Percentiles rank a stretch among this genome's conserved stretches.
Evolutionary conservation across 148 eudicot genomes (phyloP).

Genomic region (Bassia scoparia): DNA sequence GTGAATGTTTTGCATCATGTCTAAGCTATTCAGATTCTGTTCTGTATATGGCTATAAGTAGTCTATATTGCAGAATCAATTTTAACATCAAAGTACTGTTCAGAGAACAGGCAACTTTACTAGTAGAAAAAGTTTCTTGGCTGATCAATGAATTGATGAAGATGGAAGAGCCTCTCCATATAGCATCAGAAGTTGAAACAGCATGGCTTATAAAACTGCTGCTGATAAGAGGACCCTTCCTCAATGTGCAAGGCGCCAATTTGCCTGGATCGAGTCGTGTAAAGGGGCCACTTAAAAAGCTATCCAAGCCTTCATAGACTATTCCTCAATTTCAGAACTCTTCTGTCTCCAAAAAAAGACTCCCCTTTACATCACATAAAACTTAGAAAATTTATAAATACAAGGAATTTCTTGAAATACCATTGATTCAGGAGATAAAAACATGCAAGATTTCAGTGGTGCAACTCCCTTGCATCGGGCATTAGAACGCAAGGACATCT

Average conservation of each 20-base stretch:
- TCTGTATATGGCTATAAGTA: too few relatives aligned
- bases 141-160: slow-evolving; percentile 2
- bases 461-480: slow-evolving; percentile 19
- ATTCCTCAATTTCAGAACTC: slow-evolving; percentile 8
- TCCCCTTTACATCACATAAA: slow-evolving; percentile 14
- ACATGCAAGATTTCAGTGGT: slow-evolving; percentile 5
- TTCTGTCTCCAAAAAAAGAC: slow-evolving; percentile 1
- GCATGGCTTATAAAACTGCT: slow-evolving; percentile 20
- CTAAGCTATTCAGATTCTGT: too few relatives aligned
- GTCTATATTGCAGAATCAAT: too few relatives aligned
- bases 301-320: not conserved
- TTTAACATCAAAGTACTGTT: not conserved
- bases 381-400: slow-evolving; percentile 8
- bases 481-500: not conserved
- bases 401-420: slow-evolving; percentile 11
- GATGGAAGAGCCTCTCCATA: slow-evolving; percentile 1
- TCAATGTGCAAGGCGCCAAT: slow-evolving; percentile 7
- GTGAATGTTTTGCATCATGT: too few relatives aligned
- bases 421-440: slow-evolving; percentile 9
- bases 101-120: slow-evolving; percentile 10
- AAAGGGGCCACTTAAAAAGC: slow-evolving; percentile 6
- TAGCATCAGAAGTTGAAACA: not conserved
- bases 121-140: slow-evolving; percentile 13
- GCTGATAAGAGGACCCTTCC: slow-evolving; percentile 12
- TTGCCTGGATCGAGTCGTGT: slow-evolving; percentile 20